Conservation (phyloP, 345 rosid species). For the Excoecaria agallocha region DNA sequence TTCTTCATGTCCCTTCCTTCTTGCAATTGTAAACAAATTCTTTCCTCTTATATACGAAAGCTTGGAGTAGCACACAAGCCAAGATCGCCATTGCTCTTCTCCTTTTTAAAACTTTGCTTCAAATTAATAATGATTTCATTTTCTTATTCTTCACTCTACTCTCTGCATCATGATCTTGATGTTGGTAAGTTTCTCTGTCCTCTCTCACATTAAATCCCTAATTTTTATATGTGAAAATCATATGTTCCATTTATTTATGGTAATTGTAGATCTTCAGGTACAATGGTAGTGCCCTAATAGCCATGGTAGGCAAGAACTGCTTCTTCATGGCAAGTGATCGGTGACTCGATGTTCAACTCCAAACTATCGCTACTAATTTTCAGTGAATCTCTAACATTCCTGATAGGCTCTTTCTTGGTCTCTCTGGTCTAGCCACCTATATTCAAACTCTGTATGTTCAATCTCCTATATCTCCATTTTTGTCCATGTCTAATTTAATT, state of each 20-base stretch:
- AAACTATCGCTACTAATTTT: slow-evolving; percentile 92
- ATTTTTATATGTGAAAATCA: not conserved
- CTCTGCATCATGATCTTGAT: slow-evolving; percentile 21
- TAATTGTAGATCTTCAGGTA: slow-evolving; percentile 81
- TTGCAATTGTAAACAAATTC: too few species aligned
- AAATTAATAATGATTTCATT: slow-evolving; percentile 8
- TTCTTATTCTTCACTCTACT: not conserved
- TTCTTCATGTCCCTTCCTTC: too few species aligned
- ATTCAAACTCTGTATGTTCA: slow-evolving; percentile 72
- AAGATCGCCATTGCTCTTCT: not conserved
- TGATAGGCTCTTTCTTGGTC: slow-evolving; percentile 80
- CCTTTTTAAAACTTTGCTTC: too few species aligned
- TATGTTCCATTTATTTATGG: not conserved
- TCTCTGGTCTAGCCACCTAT: slow-evolving; percentile 91
- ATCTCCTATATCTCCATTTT: not conserved
- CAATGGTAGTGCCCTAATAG: slow-evolving; percentile 97
- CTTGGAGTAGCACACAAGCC: slow-evolving; percentile 8
- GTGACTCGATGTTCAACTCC: slow-evolving; percentile 87
- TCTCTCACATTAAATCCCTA: slow-evolving; percentile 6
- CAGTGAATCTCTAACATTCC: slow-evolving; percentile 79
- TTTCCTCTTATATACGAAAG: not conserved
- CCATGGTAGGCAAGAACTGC: slow-evolving; percentile 99
- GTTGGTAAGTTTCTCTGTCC: slow-evolving; percentile 47
- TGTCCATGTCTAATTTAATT: not conserved
- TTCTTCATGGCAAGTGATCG: slow-evolving; percentile 98